Evolutionary conservation across 495 filamentous ascomycete genomes (phyloP), one percentile per base, ranked within the genome.

Genomic region (Penicillium antarcticum): DNA sequence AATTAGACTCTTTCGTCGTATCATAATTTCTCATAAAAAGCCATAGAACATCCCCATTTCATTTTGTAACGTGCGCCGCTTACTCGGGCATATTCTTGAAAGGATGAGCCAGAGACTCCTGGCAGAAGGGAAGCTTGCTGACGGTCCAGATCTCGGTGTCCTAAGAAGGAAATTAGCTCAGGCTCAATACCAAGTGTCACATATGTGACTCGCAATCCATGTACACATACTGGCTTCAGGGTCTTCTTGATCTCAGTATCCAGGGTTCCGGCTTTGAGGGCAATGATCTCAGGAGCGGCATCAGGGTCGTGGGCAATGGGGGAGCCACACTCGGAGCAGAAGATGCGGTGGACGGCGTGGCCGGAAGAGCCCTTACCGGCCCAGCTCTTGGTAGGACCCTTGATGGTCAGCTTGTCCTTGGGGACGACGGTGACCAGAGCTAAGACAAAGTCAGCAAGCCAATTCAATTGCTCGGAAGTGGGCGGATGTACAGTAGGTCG

Each of bases 221-320:
- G n/a, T 60, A 3, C n/a, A 56, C 70, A 14, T 62, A 83, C 82
- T 47, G 84, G 84, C 77, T 87, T 84, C 53, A 87, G 65, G 34
- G 58, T 75, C 77, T 85, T 83, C 80, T 86, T 85, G 65, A 84
- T 78, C 62, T 81, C 82, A 0, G 63, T 67, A 51, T 80, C 78
- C 45, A 87, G 70, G 42, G 77, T 80, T 39, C 84, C 84, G 18
- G 78, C 84, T 78, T 87, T 87, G 56, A 87, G 64, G 40, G 83
- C 84, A 58, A 86, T 85, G 67, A 87, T 87, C 47, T 77, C 72
- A 31, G 83, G 83, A 14, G 83, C 84, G 12, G 77, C 81, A 41
- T 86, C 82, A 12, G 83, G 84, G 61, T 85, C 83, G 62, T 87
- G 84, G 35, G 83, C 83, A 60, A 87, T 85, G 46, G 83, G 83